A percentile compares a stretch with the other conserved stretches of the same genome.
phyloP scores from a whole-genome alignment of 352 stramenopile species.

The Phytophthora colocasiae region DNA sequence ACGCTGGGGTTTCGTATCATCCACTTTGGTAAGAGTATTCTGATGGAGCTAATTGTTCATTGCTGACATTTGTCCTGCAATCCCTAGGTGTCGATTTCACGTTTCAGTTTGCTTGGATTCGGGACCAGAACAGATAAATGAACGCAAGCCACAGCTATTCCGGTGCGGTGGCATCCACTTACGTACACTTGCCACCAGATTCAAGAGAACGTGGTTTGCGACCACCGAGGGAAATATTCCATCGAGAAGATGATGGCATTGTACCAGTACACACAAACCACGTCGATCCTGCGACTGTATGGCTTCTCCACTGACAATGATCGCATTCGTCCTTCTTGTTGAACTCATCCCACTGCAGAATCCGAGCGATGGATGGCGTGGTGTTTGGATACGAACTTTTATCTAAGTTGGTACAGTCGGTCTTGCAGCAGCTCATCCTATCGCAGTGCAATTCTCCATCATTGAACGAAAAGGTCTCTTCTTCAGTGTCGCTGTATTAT shows the following conservation, averaged over 20 bases:
- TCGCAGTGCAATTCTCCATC: too few species aligned
- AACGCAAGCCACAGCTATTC: constrained; percentile 7
- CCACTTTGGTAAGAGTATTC: constrained; percentile 33
- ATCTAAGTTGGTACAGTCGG: too few species aligned
- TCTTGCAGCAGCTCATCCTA: too few species aligned
- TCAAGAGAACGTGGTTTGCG: constrained; percentile 19
- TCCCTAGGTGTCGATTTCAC: constrained; percentile 33
- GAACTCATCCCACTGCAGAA: constrained; percentile 13
- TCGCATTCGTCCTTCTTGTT: constrained; percentile 6
- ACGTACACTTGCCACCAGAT: constrained; percentile 1
- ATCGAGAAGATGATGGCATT: constrained; percentile 22
- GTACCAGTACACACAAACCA: constrained; percentile 13
- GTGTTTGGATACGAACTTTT: too few species aligned
- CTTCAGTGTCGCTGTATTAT: too few species aligned
- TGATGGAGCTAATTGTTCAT: neutral
- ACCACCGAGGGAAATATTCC: constrained; percentile 25
- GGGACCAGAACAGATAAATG: constrained; percentile 1
- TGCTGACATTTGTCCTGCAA: neutral
- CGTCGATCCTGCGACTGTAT: constrained; percentile 20
- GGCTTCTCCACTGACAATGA: constrained; percentile 19
- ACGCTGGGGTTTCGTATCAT: constrained; percentile 30
- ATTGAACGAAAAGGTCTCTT: too few species aligned
- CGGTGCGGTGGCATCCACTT: constrained; percentile 3
- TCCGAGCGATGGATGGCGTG: too few species aligned
- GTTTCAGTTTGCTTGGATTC: constrained; percentile 34